phyloP scores from a whole-genome alignment of 176 grass and related monocot genomes.

The Phoenix dactylifera region DNA sequence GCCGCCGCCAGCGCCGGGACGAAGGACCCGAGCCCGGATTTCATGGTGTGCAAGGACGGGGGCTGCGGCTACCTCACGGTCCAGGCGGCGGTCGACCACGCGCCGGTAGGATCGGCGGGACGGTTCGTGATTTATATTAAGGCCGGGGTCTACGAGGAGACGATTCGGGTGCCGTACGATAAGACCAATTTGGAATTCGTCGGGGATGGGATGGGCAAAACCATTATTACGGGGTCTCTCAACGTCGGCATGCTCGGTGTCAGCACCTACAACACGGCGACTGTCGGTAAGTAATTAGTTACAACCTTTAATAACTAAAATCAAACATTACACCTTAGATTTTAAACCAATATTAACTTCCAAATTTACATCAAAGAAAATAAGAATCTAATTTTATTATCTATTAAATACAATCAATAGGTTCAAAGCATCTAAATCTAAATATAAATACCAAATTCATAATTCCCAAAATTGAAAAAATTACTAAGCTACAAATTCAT shows the following conservation, averaged over 20 bases:
- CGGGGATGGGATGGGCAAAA: conserved; percentile 73
- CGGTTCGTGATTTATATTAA: conserved; percentile 65
- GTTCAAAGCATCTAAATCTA: too few relatives aligned
- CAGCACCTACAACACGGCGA: conserved; percentile 76
- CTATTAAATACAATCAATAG: too few relatives aligned
- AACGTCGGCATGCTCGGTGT: conserved; percentile 58
- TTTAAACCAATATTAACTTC: too few relatives aligned
- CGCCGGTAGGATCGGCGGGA: conserved; percentile 26
- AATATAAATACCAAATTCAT: too few relatives aligned
- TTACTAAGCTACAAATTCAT: too few relatives aligned
- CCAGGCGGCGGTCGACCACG: conserved; percentile 49
- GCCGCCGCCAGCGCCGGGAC: neutral
- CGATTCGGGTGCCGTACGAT: conserved; percentile 56
- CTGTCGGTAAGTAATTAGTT: conserved; percentile 40
- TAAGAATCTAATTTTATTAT: too few relatives aligned
- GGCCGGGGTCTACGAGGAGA: conserved; percentile 74
- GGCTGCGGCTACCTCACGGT: conserved; percentile 30
- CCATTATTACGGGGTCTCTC: conserved; percentile 70
- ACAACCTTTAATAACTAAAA: too few relatives aligned
- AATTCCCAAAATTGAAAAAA: too few relatives aligned
- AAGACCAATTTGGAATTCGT: conserved; percentile 73
- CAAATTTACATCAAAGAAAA: too few relatives aligned
- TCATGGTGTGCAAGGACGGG: conserved; percentile 9
- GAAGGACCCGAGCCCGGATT: conserved; percentile 16
- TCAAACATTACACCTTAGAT: too few relatives aligned